Evolutionary conservation across 2,329 filamentous ascomycete genomes (phyloP).

Genomic region (Alternaria ventricosa): DNA sequence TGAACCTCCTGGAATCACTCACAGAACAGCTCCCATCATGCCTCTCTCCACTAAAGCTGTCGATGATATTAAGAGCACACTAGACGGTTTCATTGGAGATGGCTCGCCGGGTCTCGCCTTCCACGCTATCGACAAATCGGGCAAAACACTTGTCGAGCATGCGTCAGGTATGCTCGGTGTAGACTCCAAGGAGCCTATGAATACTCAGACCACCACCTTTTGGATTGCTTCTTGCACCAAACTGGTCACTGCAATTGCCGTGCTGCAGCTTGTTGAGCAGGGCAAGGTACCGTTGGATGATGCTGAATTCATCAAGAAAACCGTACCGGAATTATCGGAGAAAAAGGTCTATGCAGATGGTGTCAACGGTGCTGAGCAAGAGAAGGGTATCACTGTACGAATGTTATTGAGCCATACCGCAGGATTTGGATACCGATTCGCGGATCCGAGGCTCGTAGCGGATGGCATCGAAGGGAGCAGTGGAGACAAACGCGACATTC

Average conservation of each 20-base stretch:
- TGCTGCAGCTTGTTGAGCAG: slow-evolving; percentile 47
- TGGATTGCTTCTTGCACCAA: slow-evolving; percentile 63
- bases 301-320: slow-evolving; percentile 38
- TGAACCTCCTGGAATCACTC: background rate
- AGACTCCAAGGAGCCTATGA: slow-evolving; percentile 59
- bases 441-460: slow-evolving; percentile 53
- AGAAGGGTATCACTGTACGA: slow-evolving; percentile 56
- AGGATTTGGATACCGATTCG: slow-evolving; percentile 58
- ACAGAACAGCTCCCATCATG: slow-evolving; percentile 25
- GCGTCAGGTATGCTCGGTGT: slow-evolving; percentile 52
- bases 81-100: slow-evolving; percentile 39
- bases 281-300: slow-evolving; percentile 47
- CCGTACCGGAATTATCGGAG: slow-evolving; percentile 47
- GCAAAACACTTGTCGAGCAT: slow-evolving; percentile 50
- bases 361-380: slow-evolving; percentile 45
- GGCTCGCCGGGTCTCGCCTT: slow-evolving; percentile 55
- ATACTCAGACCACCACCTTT: slow-evolving; percentile 63
- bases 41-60: slow-evolving; percentile 37
- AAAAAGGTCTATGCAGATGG: slow-evolving; percentile 51
- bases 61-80: slow-evolving; percentile 46
- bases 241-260: slow-evolving; percentile 42
- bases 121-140: slow-evolving; percentile 54
- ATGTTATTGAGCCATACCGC: slow-evolving; percentile 61
- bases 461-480: slow-evolving; percentile 45
- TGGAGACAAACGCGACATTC: slow-evolving; percentile 56